Conservation (phyloP, 306 rosid genomes). For the Rosa persica region DNA sequence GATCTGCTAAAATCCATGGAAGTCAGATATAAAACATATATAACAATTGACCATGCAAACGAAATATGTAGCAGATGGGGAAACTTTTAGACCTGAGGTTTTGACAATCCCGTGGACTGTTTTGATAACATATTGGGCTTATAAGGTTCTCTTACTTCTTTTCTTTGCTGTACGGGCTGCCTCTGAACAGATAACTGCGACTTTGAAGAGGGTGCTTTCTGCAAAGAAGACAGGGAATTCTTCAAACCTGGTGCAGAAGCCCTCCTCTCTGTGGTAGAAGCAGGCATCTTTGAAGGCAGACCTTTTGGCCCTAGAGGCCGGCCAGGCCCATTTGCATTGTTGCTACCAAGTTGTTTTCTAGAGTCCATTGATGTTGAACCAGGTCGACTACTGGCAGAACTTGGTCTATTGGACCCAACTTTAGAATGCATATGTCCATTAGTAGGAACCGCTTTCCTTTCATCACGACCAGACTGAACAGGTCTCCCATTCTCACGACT, state of each 20-base stretch:
- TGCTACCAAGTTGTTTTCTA: constrained; percentile 61
- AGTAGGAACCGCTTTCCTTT: constrained; percentile 39
- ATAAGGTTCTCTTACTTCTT: constrained; percentile 40
- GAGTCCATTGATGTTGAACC: constrained; percentile 40
- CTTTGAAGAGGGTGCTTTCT: constrained; percentile 45
- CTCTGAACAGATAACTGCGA: constrained; percentile 35
- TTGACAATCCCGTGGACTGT: constrained; percentile 50
- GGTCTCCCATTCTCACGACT: constrained; percentile 40
- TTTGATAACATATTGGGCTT: constrained; percentile 55
- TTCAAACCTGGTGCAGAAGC: constrained; percentile 40
- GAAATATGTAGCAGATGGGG: constrained; percentile 4
- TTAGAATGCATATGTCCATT: constrained; percentile 49
- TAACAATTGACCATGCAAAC: background rate
- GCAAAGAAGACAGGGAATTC: constrained; percentile 39
- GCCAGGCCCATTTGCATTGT: constrained; percentile 57
- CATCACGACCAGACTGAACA: constrained; percentile 39
- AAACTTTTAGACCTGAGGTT: constrained; percentile 55
- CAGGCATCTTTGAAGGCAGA: constrained; percentile 46
- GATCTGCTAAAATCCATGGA: constrained; percentile 37
- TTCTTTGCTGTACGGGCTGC: constrained; percentile 53
- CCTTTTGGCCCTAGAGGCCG: constrained; percentile 60
- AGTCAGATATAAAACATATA: constrained; percentile 15
- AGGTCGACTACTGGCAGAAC: constrained; percentile 49
- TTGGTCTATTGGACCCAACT: constrained; percentile 45
- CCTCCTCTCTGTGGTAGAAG: constrained; percentile 45